Evolutionary conservation across 1,139 yeast genomes (phyloP).

Genomic region (Debaryomyces nepalensis): DNA sequence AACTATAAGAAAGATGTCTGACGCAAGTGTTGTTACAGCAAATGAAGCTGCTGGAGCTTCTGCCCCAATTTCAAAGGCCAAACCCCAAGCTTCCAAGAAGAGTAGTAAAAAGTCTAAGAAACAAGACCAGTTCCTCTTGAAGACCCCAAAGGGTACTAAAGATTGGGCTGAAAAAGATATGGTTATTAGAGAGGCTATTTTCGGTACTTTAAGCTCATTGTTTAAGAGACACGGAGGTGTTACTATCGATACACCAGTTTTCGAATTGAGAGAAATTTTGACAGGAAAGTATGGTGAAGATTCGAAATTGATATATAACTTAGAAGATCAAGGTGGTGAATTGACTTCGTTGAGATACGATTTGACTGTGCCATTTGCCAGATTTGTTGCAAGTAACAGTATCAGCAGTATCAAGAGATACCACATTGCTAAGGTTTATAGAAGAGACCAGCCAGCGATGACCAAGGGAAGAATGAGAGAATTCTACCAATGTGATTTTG

Average conservation of each 20-base stretch:
- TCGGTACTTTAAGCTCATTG: conserved; percentile 66
- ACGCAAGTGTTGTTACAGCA: conserved; percentile 22
- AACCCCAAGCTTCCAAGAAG: conserved; percentile 19
- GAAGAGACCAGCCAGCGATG: conserved; percentile 99
- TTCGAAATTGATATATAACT: conserved; percentile 89
- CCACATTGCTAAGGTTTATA: conserved; percentile 96
- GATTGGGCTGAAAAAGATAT: conserved; percentile 99
- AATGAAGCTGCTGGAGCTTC: conserved; percentile 19
- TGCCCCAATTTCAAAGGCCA: conserved; percentile 16
- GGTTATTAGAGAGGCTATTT: conserved; percentile 90
- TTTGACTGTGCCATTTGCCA: conserved; percentile 95
- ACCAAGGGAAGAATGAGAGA: conserved; percentile 99
- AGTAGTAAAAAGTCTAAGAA: conserved; percentile 36
- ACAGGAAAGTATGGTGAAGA: conserved; percentile 99
- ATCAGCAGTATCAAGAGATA: conserved; percentile 87
- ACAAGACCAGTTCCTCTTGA: conserved; percentile 63
- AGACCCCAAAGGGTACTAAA: conserved; percentile 96
- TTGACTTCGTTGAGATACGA: conserved; percentile 93
- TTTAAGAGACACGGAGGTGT: conserved; percentile 98
- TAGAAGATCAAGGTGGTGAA: conserved; percentile 99
- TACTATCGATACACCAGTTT: conserved; percentile 96
- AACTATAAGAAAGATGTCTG: conserved; percentile 30
- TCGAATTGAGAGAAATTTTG: conserved; percentile 90
- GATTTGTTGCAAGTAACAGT: conserved; percentile 94
- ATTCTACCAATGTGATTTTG: conserved; percentile 97